Percentiles rank a stretch among this genome's conserved stretches.
Conservation (phyloP, 768 basidiomycete species). For the Collybia sordida region DNA sequence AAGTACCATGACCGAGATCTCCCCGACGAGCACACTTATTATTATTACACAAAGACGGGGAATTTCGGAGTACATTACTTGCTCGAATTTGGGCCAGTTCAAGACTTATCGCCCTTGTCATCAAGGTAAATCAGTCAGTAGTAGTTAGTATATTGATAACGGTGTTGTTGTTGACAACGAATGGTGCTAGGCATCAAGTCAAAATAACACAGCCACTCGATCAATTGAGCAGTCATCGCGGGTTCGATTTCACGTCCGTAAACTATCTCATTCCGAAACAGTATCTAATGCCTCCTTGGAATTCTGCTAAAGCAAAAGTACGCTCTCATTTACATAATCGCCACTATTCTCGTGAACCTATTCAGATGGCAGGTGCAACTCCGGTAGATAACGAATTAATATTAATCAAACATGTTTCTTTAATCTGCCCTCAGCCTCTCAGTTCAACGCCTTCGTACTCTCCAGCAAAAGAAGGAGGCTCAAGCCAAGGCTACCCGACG, state of each 20-base stretch:
- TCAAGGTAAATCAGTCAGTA: no score
- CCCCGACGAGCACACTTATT: no score
- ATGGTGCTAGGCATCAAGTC: conserved; percentile 3
- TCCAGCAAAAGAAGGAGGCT: conserved; percentile 92
- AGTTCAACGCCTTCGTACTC: conserved; percentile 79
- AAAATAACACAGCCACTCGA: background rate
- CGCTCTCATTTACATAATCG: background rate
- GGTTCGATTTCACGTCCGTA: background rate
- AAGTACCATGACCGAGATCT: no score
- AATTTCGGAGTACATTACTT: no score
- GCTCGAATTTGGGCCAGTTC: no score
- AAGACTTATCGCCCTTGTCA: no score
- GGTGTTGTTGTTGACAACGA: background rate
- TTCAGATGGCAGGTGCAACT: conserved; percentile 14
- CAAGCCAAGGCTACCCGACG: conserved; percentile 68
- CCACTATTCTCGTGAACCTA: background rate
- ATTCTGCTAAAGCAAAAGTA: conserved; percentile 19
- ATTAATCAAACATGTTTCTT: background rate
- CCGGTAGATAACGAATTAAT: conserved; percentile 13
- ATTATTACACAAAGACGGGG: no score
- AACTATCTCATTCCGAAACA: conserved; percentile 1
- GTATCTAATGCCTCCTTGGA: conserved; percentile 17
- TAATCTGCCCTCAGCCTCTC: conserved; percentile 54
- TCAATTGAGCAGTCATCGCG: background rate
- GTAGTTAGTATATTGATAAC: background rate